Evolutionary conservation across 257 asterid species (phyloP).

Genomic region (Solanum sparsipilum): DNA sequence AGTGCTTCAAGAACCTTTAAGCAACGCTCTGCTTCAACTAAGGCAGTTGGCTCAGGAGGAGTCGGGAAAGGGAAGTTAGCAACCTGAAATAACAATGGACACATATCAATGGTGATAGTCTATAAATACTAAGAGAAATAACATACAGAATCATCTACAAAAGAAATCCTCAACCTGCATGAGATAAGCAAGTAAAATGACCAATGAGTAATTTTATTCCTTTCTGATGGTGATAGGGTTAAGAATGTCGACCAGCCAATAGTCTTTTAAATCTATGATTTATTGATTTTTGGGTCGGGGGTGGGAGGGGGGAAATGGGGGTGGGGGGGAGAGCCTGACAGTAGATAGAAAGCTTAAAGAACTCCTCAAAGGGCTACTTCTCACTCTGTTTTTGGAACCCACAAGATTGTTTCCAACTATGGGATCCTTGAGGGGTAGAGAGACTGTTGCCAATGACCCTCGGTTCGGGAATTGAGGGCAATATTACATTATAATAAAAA

Average conservation of each 20-base stretch:
- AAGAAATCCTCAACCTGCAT: neutral
- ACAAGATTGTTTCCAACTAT: neutral
- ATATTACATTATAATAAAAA: neutral
- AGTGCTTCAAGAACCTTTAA: constrained; percentile 86
- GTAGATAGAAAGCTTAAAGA: neutral
- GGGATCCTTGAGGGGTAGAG: neutral
- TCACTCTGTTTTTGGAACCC: neutral
- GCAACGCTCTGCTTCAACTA: constrained; percentile 80
- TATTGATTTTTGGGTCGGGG: neutral
- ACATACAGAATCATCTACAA: neutral
- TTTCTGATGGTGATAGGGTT: neutral
- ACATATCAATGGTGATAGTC: neutral
- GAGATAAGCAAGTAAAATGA: neutral
- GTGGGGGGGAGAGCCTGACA: neutral
- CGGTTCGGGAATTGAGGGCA: neutral
- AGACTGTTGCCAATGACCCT: neutral
- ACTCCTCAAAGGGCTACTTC: neutral
- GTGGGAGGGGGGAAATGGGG: neutral
- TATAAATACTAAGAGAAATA: neutral
- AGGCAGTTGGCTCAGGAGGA: constrained; percentile 65
- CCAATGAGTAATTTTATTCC: neutral
- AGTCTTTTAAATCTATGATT: neutral
- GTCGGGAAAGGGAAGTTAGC: constrained; percentile 92
- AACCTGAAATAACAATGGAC: constrained; percentile 37
- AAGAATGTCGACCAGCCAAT: neutral